These are phyloP conservation scores for Murraya paniculata DNA, from an alignment of 345 rosid genomes.

Conservation along the genomic window DNA sequence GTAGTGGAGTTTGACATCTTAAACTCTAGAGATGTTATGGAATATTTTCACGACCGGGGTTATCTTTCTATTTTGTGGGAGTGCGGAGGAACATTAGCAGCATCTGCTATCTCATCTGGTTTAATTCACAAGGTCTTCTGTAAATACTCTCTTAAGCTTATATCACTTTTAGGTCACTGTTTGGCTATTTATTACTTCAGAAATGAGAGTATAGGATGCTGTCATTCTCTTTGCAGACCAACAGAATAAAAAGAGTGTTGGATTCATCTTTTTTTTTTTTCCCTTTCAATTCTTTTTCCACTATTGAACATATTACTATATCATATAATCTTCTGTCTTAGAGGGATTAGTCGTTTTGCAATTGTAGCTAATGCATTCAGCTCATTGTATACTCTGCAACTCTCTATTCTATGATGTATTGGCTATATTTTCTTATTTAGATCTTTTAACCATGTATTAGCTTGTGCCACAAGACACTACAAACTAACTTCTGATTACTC, in stretches of 20 bases:
- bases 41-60: slow-evolving; percentile 86
- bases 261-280: background rate
- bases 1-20: slow-evolving; percentile 95
- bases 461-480: background rate
- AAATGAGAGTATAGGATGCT: background rate
- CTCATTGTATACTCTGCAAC: background rate
- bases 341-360: background rate
- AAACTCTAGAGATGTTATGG: slow-evolving; percentile 93
- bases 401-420: background rate
- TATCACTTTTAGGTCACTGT: background rate
- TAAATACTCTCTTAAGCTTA: background rate
- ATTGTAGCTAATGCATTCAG: background rate
- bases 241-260: background rate
- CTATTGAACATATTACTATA: background rate
- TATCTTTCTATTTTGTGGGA: slow-evolving; percentile 95
- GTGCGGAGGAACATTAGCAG: slow-evolving; percentile 89
- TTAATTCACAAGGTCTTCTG: slow-evolving; percentile 80
- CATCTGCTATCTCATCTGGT: slow-evolving; percentile 87
- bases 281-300: background rate
- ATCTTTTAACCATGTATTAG: background rate
- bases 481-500: background rate
- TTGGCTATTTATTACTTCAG: background rate
- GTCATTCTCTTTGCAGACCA: background rate
- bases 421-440: background rate
- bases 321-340: background rate